Percentiles rank a stretch among this genome's conserved stretches.
Evolutionary conservation across 129 eudicot genomes (phyloP).

Genomic region (Artemisia tridentata): DNA sequence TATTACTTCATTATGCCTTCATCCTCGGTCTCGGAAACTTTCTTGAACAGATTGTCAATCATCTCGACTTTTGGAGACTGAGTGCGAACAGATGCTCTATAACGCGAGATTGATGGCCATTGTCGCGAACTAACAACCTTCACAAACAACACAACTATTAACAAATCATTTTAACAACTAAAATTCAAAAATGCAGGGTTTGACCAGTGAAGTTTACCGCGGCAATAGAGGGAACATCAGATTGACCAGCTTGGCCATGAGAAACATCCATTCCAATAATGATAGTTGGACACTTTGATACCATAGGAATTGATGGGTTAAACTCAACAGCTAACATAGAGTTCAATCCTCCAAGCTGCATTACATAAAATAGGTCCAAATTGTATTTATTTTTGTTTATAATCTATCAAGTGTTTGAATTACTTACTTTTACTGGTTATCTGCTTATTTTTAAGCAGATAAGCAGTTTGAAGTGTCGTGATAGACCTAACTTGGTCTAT

Average conservation of each 20-base stretch:
- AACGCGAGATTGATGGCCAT: constrained; percentile 72
- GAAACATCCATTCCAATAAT: constrained; percentile 89
- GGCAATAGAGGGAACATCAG: constrained; percentile 85
- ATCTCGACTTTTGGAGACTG: constrained; percentile 72
- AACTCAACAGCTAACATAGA: constrained; percentile 56
- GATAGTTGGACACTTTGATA: constrained; percentile 66
- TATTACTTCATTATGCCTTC: constrained; percentile 70
- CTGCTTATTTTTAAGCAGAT: too few species aligned
- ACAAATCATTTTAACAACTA: neutral
- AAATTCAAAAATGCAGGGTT: neutral
- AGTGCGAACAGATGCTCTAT: constrained; percentile 72
- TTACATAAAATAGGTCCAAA: neutral
- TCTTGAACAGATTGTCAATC: constrained; percentile 66
- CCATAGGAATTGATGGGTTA: constrained; percentile 55
- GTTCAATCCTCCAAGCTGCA: constrained; percentile 88
- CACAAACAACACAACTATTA: neutral
- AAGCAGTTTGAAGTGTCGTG: too few species aligned
- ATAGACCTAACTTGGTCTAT: too few species aligned
- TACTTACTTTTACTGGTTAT: too few species aligned
- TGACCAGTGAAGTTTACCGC: constrained; percentile 43
- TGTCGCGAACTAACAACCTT: constrained; percentile 84
- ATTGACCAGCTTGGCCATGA: constrained; percentile 73
- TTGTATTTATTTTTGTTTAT: too few species aligned
- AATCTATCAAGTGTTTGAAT: too few species aligned
- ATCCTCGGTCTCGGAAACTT: constrained; percentile 57